phyloP scores from a whole-genome alignment of 1,284 basidiomycete genomes.

The Melampsora abietis-canadensis region DNA sequence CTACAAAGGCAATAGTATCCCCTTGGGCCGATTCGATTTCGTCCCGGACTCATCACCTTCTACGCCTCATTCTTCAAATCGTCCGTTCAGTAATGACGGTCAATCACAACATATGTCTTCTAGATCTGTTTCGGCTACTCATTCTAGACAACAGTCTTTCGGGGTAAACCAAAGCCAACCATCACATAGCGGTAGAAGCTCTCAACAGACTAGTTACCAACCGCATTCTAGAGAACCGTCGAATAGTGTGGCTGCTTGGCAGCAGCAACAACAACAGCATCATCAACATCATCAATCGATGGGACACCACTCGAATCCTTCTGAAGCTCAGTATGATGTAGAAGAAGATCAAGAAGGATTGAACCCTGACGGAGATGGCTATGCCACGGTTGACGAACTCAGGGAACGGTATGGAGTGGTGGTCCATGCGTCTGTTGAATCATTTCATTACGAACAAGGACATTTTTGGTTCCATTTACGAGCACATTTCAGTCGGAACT shows the following conservation, averaged over 20 bases:
- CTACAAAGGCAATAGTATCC: conserved; percentile 94
- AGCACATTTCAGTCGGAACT: conserved; percentile 74
- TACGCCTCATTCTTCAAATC: conserved; percentile 2
- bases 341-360: neutral
- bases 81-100: conserved; percentile 19
- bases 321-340: conserved; percentile 48
- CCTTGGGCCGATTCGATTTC: conserved; percentile 83
- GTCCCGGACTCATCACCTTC: conserved; percentile 6
- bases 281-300: neutral
- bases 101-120: conserved; percentile 14
- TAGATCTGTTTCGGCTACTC: conserved; percentile 18
- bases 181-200: conserved; percentile 12
- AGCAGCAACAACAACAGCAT: conserved; percentile 18
- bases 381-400: conserved; percentile 37
- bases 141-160: conserved; percentile 6
- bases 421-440: conserved; percentile 71
- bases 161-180: neutral
- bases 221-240: conserved; percentile 15
- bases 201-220: conserved; percentile 35
- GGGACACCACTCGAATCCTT: conserved; percentile 53
- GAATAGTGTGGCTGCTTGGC: conserved; percentile 10
- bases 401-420: conserved; percentile 34
- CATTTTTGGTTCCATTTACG: conserved; percentile 95
- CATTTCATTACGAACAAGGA: conserved; percentile 92
- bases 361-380: conserved; percentile 21